Base-by-base conservation (phyloP, 2,329 filamentous ascomycete genomes). In the Thermoascus crustaceus region DNA sequence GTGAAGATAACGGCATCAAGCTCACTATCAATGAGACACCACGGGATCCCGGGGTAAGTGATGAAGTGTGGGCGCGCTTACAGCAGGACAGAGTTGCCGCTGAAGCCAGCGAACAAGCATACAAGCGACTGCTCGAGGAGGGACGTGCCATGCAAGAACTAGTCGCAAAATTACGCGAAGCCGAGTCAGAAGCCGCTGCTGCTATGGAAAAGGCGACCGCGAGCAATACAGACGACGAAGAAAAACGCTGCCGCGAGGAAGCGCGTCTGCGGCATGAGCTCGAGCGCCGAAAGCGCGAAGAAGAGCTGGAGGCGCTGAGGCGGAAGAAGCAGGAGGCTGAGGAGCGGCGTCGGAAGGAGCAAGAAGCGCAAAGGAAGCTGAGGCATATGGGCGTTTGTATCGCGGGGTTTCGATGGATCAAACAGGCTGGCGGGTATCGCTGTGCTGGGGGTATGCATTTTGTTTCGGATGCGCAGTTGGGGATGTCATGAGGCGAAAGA, bases 331-430 rank as follows among this genome's bases (percentile, higher is more conserved):
- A 68, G 40, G 63, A 64, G 38, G 45, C 29, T 38, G 49, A 60
- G 40, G 51, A 64, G 44, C 47, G 49, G 27, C 57, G 50, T 30
- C 59, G 49, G 41, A 57, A 64, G 41, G 67, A 72, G 39, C 48
- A 48, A 17, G 46, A 54, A 11, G 54, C 46, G 7, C 67, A 72
- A 55, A 44, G 49, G 24, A 77, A 71, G 46, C 50, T 85, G 43
- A 56, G 50, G 43, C 19, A 44, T 1, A 64, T 75, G 61, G 80
- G 80, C 0, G 32, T 55, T 0, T 87, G 81, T 52, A 62, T 66
- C 0, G 23, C 36, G 11, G 81, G 80, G 0, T 85, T 31, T 48
- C 35, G 38, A 0, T 86, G 81, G 81, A 75, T 81, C 17, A 75
- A 72, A 45, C 69, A 79, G 47, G 25, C 2, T 1, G 50, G 47